Base-by-base conservation (phyloP, 805 yeast species). In the Kurtzmaniella cleridarum region DNA sequence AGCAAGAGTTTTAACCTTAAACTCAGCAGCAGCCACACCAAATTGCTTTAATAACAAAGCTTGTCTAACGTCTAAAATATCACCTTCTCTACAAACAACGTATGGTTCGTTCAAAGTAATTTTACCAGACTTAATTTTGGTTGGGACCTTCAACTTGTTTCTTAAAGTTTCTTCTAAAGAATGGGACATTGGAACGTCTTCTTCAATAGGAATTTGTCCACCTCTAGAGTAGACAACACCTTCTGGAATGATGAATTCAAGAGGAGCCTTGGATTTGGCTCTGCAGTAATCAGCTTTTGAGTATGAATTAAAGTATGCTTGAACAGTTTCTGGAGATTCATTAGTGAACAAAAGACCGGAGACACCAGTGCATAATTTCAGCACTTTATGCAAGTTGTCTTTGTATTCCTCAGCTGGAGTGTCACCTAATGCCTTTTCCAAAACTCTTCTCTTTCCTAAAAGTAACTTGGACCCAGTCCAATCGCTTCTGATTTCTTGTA, bases 141-240 rank as follows among this genome's bases (percentile, higher is more conserved):
- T 90, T 50, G 98, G 98, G 51, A 93, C 78, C 58, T 91, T 90
- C 49, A 80, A 80, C 58, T 84, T 84, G 62, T 80, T 85, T 72
- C 98, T 84, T 55, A 93, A 64, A 30, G 95, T 87, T 54, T 89
- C 87, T 64, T 93, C 98, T 66, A 95, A 75, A 5, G 98, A 88
- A 60, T 93, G 98, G 10, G 95, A 83, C 85, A 93, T 81, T 51
- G 97, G 96, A 15, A 93, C 89, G 62, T 93, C 99, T 48, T 93
- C 98, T 57, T 89, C 97, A 17, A 60, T 65, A 24, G 96, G 74
- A 37, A 90, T 69, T 64, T 87, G 95, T 16, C 98, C 98, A 53
- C 96, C 99, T 59, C 96, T 82, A 15, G 98, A 86, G 62, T 88
- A 90, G 7, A 93, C 82, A 38, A 88, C 75, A 35, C 99, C 99